Evolutionary conservation across 116 monocot species (phyloP), one percentile per base, ranked within the genome.

Genomic region (Trichopus zeylanicus): DNA sequence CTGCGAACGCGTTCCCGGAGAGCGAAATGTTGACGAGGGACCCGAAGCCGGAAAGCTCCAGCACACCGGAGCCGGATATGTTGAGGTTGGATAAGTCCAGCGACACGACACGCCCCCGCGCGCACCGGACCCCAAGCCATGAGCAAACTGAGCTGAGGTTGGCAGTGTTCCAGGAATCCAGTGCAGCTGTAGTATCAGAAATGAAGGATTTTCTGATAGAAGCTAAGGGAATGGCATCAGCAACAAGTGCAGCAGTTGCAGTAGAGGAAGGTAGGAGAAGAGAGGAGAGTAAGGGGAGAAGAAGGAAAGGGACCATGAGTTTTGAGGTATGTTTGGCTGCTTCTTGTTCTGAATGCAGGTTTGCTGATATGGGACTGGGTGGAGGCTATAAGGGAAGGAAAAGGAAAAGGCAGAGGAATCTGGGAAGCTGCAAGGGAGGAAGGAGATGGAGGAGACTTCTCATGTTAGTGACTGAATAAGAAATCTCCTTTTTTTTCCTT

Each of bases 1-100:
- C 85, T 4, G n/a, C 29, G 21, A 93, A 67, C 20, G 64, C 59
- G 26, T 93, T 93, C 10, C 77, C 82, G 10, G 79, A 71, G 8
- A 93, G 60, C 16, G 93, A 88, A 46, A 93, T 70, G 54, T 76
- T 85, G 31, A 67, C 69, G 15, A 94, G 94, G 11, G 65, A 53
- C 25, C 61, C 56, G 29, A 94, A 75, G 20, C 75, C 73, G n/a
- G 83, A 70, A 59, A 94, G 57, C 1, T 48, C 48, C 12, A 70
- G 16, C 16, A 32, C 12, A 12, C 34, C 11, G 62, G 25, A 64
- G 26, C 0, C 19, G 68, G n/a, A n/a, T n/a, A 78, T 59, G 58
- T 82, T 82, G 32, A 84, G 26, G 69, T 78, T 71, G 39, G 81
- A 76, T 29, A 87, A 52, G 30, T 84, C 74, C 38, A 92, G 25